Conservation (phyloP, 2,329 filamentous ascomycete genomes). For the Sporothrix curviconia region DNA sequence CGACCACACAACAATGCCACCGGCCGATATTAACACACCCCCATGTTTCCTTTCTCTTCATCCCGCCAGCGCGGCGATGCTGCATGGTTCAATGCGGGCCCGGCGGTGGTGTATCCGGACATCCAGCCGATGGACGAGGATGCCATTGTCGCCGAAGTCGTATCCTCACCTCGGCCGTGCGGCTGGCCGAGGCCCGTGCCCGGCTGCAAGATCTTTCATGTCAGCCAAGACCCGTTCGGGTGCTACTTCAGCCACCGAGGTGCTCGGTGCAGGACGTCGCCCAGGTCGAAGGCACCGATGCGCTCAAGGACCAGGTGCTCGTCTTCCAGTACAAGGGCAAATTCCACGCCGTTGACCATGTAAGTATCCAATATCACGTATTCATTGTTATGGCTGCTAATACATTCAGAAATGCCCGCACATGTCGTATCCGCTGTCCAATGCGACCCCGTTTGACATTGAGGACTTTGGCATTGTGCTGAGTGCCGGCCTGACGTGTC, state of each 20-base stretch:
- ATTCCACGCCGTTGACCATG: slow-evolving; percentile 63
- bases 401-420: slow-evolving; percentile 57
- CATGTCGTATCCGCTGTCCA: slow-evolving; percentile 58
- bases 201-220: slow-evolving; percentile 54
- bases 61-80: background rate
- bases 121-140: slow-evolving; percentile 29
- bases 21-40: too few species aligned
- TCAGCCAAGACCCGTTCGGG: slow-evolving; percentile 35
- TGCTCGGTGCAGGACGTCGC: slow-evolving; percentile 29
- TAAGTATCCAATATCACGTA: slow-evolving; percentile 31
- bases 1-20: too few species aligned
- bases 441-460: slow-evolving; percentile 60
- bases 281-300: slow-evolving; percentile 24
- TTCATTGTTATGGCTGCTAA: background rate
- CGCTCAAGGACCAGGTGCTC: slow-evolving; percentile 54
- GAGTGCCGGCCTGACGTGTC: slow-evolving; percentile 58
- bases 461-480: slow-evolving; percentile 58
- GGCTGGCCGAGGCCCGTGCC: slow-evolving; percentile 32
- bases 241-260: slow-evolving; percentile 28
- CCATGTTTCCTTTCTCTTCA: slow-evolving; percentile 5
- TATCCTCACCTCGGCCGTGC: slow-evolving; percentile 35
- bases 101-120: slow-evolving; percentile 49
- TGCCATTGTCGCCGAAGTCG: slow-evolving; percentile 18
- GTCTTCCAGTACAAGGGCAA: slow-evolving; percentile 58
- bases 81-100: slow-evolving; percentile 47